Percentiles rank a stretch among this genome's conserved stretches.
Evolutionary conservation across 2,329 filamentous ascomycete species (phyloP).

Genomic region (Xylaria sp.): DNA sequence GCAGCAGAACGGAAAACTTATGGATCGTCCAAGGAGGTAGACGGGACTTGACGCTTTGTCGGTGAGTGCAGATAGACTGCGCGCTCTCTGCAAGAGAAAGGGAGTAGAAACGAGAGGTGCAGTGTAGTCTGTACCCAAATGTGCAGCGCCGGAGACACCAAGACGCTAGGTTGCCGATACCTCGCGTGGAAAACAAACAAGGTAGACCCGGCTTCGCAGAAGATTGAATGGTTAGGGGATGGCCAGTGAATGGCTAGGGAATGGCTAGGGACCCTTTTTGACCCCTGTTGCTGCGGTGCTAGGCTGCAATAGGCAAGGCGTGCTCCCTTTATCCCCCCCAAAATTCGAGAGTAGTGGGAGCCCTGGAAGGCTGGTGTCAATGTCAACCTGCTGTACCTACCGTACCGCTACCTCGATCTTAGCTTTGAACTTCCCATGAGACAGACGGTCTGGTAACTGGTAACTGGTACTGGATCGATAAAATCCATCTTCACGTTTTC

Average conservation of each 20-base stretch:
- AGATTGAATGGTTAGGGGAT: conserved; percentile 26
- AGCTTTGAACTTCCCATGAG: conserved; percentile 1
- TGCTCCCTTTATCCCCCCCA: conserved; percentile 34
- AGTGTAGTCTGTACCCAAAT: conserved; percentile 7
- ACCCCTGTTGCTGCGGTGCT: conserved; percentile 26
- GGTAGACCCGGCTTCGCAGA: conserved; percentile 16
- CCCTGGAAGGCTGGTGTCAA: conserved; percentile 24
- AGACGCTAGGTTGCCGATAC: conserved; percentile 9
- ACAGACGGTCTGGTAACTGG: conserved; percentile 13
- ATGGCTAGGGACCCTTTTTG: conserved; percentile 27
- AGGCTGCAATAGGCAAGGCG: conserved; percentile 29
- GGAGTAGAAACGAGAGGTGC: conserved; percentile 9
- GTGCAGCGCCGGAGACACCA: conserved; percentile 3
- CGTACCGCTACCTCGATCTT: conserved; percentile 11
- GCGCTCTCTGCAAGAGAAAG: conserved; percentile 25
- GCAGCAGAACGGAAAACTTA: conserved; percentile 20
- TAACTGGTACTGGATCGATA: not conserved
- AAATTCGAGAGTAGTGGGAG: conserved; percentile 8
- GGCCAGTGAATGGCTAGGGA: too few species aligned
- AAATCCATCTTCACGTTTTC: not conserved
- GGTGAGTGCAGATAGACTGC: conserved; percentile 12
- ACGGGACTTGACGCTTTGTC: conserved; percentile 11
- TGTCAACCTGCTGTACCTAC: not conserved
- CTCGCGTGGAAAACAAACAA: conserved; percentile 4
- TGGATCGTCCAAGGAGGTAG: conserved; percentile 5